Conservation (phyloP, 2,329 filamentous ascomycete species). For the Hymenotorrendiella dingleyae region DNA sequence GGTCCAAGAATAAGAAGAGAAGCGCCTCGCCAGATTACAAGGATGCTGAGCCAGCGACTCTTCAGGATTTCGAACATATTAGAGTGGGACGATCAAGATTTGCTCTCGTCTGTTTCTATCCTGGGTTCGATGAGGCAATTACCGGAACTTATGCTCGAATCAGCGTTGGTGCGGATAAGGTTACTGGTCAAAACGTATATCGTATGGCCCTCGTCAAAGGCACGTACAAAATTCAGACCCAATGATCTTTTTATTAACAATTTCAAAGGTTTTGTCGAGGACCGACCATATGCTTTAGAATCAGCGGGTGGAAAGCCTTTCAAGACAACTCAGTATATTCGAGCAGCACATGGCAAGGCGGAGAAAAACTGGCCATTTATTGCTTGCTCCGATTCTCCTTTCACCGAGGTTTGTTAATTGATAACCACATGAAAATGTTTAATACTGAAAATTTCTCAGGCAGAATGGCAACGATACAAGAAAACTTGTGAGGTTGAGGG, state of each 20-base stretch:
- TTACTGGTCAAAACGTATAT: slow-evolving; percentile 71
- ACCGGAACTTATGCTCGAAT: slow-evolving; percentile 81
- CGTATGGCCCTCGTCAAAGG: slow-evolving; percentile 85
- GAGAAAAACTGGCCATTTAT: slow-evolving; percentile 86
- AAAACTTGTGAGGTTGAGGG: slow-evolving; percentile 67
- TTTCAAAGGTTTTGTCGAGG: slow-evolving; percentile 62
- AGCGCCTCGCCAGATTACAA: slow-evolving; percentile 36
- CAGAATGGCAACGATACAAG: slow-evolving; percentile 77
- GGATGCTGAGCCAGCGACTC: slow-evolving; percentile 58
- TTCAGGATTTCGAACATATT: slow-evolving; percentile 79
- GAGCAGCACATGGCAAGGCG: slow-evolving; percentile 75
- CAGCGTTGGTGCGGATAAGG: slow-evolving; percentile 70
- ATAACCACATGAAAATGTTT: not conserved
- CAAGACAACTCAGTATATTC: slow-evolving; percentile 78
- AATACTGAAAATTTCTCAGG: slow-evolving; percentile 36
- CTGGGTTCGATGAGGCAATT: slow-evolving; percentile 77
- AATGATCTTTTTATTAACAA: slow-evolving; percentile 23
- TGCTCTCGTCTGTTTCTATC: slow-evolving; percentile 87
- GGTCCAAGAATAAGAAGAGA: slow-evolving; percentile 42
- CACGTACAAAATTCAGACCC: slow-evolving; percentile 33
- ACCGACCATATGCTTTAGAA: slow-evolving; percentile 78
- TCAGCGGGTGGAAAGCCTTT: slow-evolving; percentile 68
- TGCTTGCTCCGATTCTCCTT: slow-evolving; percentile 75
- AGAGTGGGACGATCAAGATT: slow-evolving; percentile 82
- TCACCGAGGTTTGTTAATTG: slow-evolving; percentile 63